Evolutionary conservation across 495 filamentous ascomycete genomes (phyloP), one percentile per base, ranked within the genome.

Genomic region (Neurospora sp.): DNA sequence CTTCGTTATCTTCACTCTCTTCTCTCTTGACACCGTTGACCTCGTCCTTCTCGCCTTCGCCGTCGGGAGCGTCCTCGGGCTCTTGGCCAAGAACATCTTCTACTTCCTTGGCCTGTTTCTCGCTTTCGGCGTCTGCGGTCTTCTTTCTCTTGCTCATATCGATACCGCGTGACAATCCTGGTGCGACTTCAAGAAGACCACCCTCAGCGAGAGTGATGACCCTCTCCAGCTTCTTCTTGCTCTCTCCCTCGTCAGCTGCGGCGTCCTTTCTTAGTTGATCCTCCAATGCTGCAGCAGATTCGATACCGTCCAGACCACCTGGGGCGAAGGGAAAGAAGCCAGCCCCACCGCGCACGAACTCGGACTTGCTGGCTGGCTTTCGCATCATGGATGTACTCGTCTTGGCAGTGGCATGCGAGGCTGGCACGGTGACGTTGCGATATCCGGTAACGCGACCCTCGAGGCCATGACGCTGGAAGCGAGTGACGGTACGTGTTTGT

Each of bases 271-370:
- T 70, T 16, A 86, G 80, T 73, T 92, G 88, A 41, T 91, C 90
- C 76, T 96, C 94, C 53, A 92, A 78, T 3, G 88, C 91, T 68
- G 92, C 92, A 18, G 93, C 86, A 12, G 93, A 91, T 78, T 94
- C 90, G n/a, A 97, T 89, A 5, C 90, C 89, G 70, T 98, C 96
- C 41, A 98, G 79, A 5, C 96, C 96, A 65, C 96, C 96, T 1
- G 96, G 96, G 1, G 93, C 91, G 78, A 99, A 99, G 4, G 96
- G 96, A 74, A 97, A 96, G 83, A 97, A 98, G 0, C 96, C 96
- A 27, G 94, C 93, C 22, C 92, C 94, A 18, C 96, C 96, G n/a
- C 96, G 88, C 27, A 99, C 94, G 80, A 98, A 97, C 70, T 98
- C 94, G 44, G 93, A 93, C 75, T 92, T 88, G 72, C 88, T 89